Evolutionary conservation across 2,329 filamentous ascomycete genomes (phyloP), one percentile per base, ranked within the genome.

Genomic region (Verticillium isaacii): DNA sequence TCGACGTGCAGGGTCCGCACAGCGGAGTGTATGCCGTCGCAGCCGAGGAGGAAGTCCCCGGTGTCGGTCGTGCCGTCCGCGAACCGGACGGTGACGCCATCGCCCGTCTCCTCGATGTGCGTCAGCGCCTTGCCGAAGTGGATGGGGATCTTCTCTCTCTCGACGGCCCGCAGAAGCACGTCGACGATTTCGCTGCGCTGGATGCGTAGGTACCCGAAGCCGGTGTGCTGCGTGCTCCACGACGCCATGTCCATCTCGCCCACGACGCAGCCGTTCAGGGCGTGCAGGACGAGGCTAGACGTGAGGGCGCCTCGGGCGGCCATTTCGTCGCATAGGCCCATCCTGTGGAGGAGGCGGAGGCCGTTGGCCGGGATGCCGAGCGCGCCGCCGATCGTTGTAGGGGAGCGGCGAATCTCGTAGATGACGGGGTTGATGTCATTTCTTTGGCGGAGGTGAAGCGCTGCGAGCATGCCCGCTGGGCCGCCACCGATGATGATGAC

Each of bases 21-120:
- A 34, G 65, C 62, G 1, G 75, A 77, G 58, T 77, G 75, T 32
- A 77, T 74, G 2, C 76, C 75, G 65, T 78, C 75, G 65, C 75
- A 77, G 1, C 75, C 76, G 15, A 78, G 64, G 54, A 71, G 56
- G 2, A 71, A 75, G 37, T 77, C 75, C 6, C 77, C 74, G 2
- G 70, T 67, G 3, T 72, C 75, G 0, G 69, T 71, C 0, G 74
- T 73, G 0, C 77, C 77, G 52, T 81, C 78, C 0, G 68, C 63
- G 54, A 80, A 80, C 5, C 32, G 65, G 39, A 79, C 67, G 1
- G 63, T 64, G 5, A 72, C 59, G 17, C 25, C 19, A 0, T 52
- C 2, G 56, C 56, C 37, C n/a, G 50, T 25, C 32, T 61, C 61
- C 15, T 56, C 59, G 19, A 63, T 39, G 8, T 32, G 9, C 12